phyloP scores from a whole-genome alignment of 2,329 filamentous ascomycete species.

The Lachnellula cervina region DNA sequence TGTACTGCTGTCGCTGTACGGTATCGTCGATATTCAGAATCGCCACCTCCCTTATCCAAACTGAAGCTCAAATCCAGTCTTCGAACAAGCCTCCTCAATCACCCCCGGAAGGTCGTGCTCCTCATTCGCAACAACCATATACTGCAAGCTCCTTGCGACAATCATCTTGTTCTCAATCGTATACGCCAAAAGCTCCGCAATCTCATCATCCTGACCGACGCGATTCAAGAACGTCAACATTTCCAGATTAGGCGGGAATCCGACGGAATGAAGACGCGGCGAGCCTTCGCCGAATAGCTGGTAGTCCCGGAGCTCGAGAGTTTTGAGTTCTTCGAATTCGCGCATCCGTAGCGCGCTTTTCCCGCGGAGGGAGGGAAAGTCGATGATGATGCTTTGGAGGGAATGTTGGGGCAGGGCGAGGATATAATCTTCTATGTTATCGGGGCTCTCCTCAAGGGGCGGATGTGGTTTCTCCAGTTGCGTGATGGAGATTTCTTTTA shows the following conservation, averaged over 20 bases:
- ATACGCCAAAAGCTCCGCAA: slow-evolving; percentile 41
- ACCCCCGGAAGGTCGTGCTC: slow-evolving; percentile 34
- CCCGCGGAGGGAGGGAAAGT: slow-evolving; percentile 38
- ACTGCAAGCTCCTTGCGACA: slow-evolving; percentile 35
- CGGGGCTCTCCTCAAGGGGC: slow-evolving; percentile 43
- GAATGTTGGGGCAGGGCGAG: slow-evolving; percentile 40
- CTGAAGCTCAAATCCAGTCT: not conserved
- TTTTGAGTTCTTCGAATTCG: slow-evolving; percentile 39
- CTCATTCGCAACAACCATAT: slow-evolving; percentile 36
- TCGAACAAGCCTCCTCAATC: slow-evolving; percentile 32
- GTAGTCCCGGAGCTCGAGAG: slow-evolving; percentile 42
- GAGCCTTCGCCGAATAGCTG: slow-evolving; percentile 44
- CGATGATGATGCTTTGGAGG: slow-evolving; percentile 41
- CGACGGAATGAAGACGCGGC: slow-evolving; percentile 43
- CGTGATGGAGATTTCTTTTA: slow-evolving; percentile 45
- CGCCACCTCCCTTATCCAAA: not conserved
- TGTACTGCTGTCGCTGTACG: too few relatives aligned
- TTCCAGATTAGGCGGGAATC: slow-evolving; percentile 42
- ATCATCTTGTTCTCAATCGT: slow-evolving; percentile 37
- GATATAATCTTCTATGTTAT: slow-evolving; percentile 44
- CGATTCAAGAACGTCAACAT: slow-evolving; percentile 43
- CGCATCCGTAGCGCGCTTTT: slow-evolving; percentile 40
- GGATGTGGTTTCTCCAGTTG: slow-evolving; percentile 38
- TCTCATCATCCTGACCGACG: slow-evolving; percentile 43
- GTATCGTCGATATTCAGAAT: too few relatives aligned